Conservation (phyloP, 768 basidiomycete genomes). For the Boletus insuetus region DNA sequence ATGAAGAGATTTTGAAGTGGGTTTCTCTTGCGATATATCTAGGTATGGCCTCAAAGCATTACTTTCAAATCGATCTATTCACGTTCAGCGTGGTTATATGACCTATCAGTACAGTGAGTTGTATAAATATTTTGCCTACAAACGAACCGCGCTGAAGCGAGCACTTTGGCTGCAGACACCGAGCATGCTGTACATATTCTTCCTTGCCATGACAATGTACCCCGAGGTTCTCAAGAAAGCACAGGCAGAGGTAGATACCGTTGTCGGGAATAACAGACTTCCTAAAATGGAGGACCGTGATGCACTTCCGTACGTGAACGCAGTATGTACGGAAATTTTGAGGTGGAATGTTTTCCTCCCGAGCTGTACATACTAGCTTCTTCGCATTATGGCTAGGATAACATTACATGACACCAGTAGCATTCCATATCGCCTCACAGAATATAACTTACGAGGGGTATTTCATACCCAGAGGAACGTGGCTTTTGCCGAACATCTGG, state of each 20-base stretch:
- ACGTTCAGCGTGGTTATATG: neutral
- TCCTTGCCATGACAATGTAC: conserved; percentile 15
- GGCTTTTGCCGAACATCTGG: conserved; percentile 6
- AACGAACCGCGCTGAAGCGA: neutral
- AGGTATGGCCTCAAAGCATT: neutral
- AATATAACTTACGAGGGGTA: conserved; percentile 11
- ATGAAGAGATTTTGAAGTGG: conserved; percentile 10
- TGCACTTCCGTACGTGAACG: conserved; percentile 10
- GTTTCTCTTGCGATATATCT: conserved; percentile 8
- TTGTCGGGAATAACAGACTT: conserved; percentile 8
- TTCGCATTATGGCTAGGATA: neutral
- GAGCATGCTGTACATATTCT: conserved; percentile 8
- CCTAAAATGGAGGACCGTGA: conserved; percentile 9
- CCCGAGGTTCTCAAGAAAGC: conserved; percentile 5
- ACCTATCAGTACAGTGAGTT: conserved; percentile 22
- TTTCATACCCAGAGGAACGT: conserved; percentile 20
- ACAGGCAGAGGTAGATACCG: conserved; percentile 11
- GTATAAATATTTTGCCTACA: conserved; percentile 22
- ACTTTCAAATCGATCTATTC: neutral
- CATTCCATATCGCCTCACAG: neutral
- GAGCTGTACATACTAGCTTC: neutral
- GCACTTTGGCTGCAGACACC: conserved; percentile 12
- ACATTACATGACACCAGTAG: neutral
- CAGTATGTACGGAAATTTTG: conserved; percentile 13
- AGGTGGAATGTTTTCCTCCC: neutral